Conservation (phyloP, 495 filamentous ascomycete genomes). For the Penicillium soppii region DNA sequence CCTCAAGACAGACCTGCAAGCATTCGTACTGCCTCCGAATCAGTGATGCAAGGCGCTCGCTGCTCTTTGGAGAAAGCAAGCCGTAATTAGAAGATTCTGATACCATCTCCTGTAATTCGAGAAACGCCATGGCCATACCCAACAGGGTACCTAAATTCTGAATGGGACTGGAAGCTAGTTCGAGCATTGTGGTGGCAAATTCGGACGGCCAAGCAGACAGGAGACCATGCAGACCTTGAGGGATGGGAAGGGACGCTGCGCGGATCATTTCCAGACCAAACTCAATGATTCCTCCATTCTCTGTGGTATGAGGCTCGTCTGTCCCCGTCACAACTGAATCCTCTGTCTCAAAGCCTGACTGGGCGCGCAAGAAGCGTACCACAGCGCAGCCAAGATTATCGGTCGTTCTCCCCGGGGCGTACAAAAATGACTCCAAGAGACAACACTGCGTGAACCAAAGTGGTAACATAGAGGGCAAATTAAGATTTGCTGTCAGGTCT, state of each 20-base stretch:
- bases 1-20: conserved; percentile 18
- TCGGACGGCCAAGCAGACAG: conserved; percentile 23
- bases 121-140: conserved; percentile 23
- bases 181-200: conserved; percentile 28
- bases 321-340: conserved; percentile 26
- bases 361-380: conserved; percentile 33
- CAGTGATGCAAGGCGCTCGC: conserved; percentile 8
- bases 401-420: conserved; percentile 25
- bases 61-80: conserved; percentile 19
- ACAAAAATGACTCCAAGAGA: conserved; percentile 32
- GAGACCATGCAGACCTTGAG: conserved; percentile 15
- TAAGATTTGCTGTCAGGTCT: background rate
- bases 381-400: conserved; percentile 24
- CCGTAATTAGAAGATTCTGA: conserved; percentile 5
- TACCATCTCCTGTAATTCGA: conserved; percentile 21
- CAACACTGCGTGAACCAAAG: conserved; percentile 38
- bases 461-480: conserved; percentile 25
- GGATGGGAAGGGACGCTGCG: conserved; percentile 12
- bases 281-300: conserved; percentile 26
- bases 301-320: conserved; percentile 24
- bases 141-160: conserved; percentile 22
- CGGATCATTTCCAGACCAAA: conserved; percentile 32
- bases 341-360: conserved; percentile 32
- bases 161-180: conserved; percentile 16
- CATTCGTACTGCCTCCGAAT: conserved; percentile 19